phyloP scores from a whole-genome alignment of 148 eudicot genomes.

The Silene latifolia region DNA sequence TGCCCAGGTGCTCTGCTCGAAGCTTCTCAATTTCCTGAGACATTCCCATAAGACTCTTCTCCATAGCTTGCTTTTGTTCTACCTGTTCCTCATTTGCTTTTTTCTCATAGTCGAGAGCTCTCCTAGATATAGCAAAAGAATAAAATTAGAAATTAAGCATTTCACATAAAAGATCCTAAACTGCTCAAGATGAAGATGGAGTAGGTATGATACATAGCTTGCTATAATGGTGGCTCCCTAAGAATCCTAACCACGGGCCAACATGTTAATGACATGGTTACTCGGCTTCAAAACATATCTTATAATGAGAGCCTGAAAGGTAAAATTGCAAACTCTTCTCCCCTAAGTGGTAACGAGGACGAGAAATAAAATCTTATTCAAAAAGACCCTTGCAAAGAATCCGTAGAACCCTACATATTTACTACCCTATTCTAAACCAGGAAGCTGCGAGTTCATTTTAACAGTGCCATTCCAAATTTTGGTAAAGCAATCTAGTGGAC shows the following conservation, averaged over 20 bases:
- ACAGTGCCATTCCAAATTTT: neutral
- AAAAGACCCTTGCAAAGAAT: neutral
- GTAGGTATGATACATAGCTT: neutral
- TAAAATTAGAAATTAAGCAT: neutral
- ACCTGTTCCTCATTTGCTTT: slow-evolving; percentile 68
- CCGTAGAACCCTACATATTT: neutral
- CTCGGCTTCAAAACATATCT: neutral
- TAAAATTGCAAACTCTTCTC: neutral
- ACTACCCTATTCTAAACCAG: neutral
- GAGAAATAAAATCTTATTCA: neutral
- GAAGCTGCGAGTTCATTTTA: neutral
- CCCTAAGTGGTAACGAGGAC: neutral
- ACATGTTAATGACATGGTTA: neutral
- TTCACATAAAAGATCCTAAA: neutral
- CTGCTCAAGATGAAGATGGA: neutral
- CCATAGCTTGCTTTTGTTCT: slow-evolving; percentile 68
- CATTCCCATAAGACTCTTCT: slow-evolving; percentile 71
- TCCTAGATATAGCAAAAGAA: slow-evolving; percentile 42
- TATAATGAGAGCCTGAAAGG: neutral
- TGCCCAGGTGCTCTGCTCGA: slow-evolving; percentile 53
- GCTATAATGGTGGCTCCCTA: neutral
- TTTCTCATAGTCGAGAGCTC: slow-evolving; percentile 69
- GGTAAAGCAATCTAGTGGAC: neutral
- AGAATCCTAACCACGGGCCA: neutral
- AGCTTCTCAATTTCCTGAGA: slow-evolving; percentile 84